Conservation (phyloP, 352 stramenopile species). For the Globisporangium cystogenes region DNA sequence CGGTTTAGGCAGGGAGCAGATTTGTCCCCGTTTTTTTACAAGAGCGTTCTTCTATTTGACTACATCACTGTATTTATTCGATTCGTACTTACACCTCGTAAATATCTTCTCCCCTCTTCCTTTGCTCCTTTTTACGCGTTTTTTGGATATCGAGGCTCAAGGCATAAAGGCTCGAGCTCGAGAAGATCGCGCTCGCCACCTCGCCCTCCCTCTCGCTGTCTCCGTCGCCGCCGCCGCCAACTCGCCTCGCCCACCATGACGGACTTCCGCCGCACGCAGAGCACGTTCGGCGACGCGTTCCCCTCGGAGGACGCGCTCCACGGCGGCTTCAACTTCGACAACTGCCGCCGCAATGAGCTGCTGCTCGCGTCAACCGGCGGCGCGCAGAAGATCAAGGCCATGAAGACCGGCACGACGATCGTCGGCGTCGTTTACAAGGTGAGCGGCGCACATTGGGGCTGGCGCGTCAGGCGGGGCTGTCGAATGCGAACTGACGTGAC, state of each 20-base stretch:
- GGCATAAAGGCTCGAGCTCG: slow-evolving; percentile 10
- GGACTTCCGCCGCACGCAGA: slow-evolving; percentile 79
- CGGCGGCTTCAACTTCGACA: slow-evolving; percentile 92
- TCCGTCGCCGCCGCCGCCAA: background rate
- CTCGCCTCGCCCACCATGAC: slow-evolving; percentile 32
- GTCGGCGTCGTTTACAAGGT: slow-evolving; percentile 94
- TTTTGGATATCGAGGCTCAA: slow-evolving; percentile 13
- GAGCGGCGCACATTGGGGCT: no score
- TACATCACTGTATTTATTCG: background rate
- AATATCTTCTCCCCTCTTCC: background rate
- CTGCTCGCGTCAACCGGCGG: slow-evolving; percentile 46
- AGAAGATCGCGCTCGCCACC: background rate
- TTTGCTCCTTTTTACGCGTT: slow-evolving; percentile 13
- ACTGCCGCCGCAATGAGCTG: slow-evolving; percentile 90
- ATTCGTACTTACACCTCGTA: slow-evolving; percentile 9
- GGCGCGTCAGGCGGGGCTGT: no score
- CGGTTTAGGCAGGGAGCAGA: background rate
- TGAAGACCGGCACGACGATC: slow-evolving; percentile 98
- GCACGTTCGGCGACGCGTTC: slow-evolving; percentile 72
- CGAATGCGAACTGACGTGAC: background rate
- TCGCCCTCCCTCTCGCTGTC: background rate
- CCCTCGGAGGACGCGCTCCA: slow-evolving; percentile 44
- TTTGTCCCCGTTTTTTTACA: background rate
- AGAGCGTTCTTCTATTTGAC: slow-evolving; percentile 1
- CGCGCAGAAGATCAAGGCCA: slow-evolving; percentile 62